Percentiles rank a stretch among this genome's conserved stretches.
Evolutionary conservation across 768 basidiomycete species (phyloP).

Genomic region (Suillus ampliporus): DNA sequence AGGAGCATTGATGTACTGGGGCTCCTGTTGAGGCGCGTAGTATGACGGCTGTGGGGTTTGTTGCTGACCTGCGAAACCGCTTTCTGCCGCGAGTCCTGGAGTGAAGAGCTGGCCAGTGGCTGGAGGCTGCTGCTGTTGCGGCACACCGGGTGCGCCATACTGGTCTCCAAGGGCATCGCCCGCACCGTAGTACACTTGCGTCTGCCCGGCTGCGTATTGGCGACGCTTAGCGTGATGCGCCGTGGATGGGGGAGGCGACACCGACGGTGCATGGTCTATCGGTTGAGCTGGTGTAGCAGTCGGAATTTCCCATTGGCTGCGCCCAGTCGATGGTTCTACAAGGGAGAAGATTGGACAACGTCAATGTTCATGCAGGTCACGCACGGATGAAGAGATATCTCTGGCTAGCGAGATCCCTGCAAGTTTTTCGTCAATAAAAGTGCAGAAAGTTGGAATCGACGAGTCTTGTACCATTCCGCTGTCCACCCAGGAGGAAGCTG

Average conservation of each 20-base stretch:
- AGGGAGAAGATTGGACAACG: conserved; percentile 14
- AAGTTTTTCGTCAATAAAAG: conserved; percentile 22
- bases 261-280: conserved; percentile 46
- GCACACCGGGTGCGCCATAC: conserved; percentile 38
- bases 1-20: conserved; percentile 52
- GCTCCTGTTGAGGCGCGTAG: conserved; percentile 49
- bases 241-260: conserved; percentile 48
- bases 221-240: conserved; percentile 70
- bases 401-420: conserved; percentile 81
- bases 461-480: conserved; percentile 78
- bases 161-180: conserved; percentile 53
- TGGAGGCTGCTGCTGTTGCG: conserved; percentile 45
- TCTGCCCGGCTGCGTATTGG: conserved; percentile 94
- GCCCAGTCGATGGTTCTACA: conserved; percentile 82
- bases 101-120: conserved; percentile 71
- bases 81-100: conserved; percentile 76
- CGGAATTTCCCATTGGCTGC: conserved; percentile 90
- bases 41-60: conserved; percentile 51
- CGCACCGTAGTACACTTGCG: conserved; percentile 81
- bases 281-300: conserved; percentile 43
- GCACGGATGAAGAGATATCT: conserved; percentile 89
- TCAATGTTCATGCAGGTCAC: conserved; percentile 35
- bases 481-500: conserved; percentile 92
- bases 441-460: neutral
- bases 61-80: conserved; percentile 66